Base-by-base conservation (phyloP, 192 early-diverging fungal species). In the Oehlia diaphana region DNA sequence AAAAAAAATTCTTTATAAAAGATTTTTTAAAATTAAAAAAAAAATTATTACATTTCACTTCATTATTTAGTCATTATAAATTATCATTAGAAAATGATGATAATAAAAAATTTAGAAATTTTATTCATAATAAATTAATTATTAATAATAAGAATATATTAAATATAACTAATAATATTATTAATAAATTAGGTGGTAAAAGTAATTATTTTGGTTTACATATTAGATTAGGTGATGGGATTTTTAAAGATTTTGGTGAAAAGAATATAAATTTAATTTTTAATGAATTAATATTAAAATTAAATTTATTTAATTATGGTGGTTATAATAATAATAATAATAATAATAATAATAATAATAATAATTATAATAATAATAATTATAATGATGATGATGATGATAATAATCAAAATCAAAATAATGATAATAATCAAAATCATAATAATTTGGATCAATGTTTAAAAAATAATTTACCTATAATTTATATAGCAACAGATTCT, bases 181-280 rank as follows among this genome's bases (percentile, higher is more conserved):
- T 50, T 2, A 19, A 72, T 4, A 10, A 72, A 21, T 50, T 72
- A 42, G 71, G 71, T 42, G 71, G 47, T 10, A 19, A 8, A 72
- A n/a, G n/a, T 0, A n/a, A 12, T 49, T 72, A 72, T 49, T n/a
- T 72, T 44, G 71, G 71, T 39, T 35, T 72, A 26, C 71, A 72
- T 44, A n/a, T 72, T 16, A 72, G 71, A n/a, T 2, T 9, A 0
- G 39, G 37, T 12, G 71, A 72, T 49, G 33, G 12, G 16, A 14
- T 31, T 10, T 66, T 66, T 66, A 66, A 35, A 31, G 10, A 35
- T 31, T 16, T 6, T 4, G 4, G 2, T 37, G 0, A 42, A 42
- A 42, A 42, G 5, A 42, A 42, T 31, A 31, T 66, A 16, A 16
- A 66, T 6, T 14, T 14, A 3, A 66, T 66, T 13, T 31, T 16